Conservation (phyloP, 768 basidiomycete species). For the Termitomyces sp. region DNA sequence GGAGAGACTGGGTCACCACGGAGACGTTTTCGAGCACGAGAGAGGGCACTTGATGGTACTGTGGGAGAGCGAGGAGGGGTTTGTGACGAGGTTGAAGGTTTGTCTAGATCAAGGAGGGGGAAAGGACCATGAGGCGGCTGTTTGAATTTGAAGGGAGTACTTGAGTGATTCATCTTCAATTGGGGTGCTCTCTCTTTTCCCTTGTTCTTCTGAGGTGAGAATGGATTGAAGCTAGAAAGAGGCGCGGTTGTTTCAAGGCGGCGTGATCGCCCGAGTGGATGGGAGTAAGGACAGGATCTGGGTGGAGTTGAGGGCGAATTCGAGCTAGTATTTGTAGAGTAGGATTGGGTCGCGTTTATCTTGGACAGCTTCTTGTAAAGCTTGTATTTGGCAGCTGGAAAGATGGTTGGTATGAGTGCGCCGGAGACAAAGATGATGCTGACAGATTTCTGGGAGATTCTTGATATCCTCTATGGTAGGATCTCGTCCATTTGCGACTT, state of each 20-base stretch:
- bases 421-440: conserved; percentile 17
- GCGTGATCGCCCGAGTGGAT: conserved; percentile 41
- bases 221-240: conserved; percentile 62
- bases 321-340: conserved; percentile 13
- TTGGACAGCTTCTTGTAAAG: conserved; percentile 75
- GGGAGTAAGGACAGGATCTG: conserved; percentile 21
- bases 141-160: conserved; percentile 34
- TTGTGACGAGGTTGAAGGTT: conserved; percentile 16
- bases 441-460: conserved; percentile 56
- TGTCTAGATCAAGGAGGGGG: conserved; percentile 22
- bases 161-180: conserved; percentile 33
- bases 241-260: conserved; percentile 45
- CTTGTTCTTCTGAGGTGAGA: conserved; percentile 71
- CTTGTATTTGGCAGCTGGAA: conserved; percentile 72
- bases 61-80: conserved; percentile 20
- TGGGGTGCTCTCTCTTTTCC: conserved; percentile 31
- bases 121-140: conserved; percentile 35
- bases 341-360: conserved; percentile 14
- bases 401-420: conserved; percentile 11
- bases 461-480: conserved; percentile 72
- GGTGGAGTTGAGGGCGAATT: conserved; percentile 34
- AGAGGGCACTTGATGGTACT: conserved; percentile 39
- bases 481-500: conserved; percentile 43
- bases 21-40: conserved; percentile 72
- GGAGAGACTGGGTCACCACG: conserved; percentile 82